Evolutionary conservation across 179 eudicot species (phyloP).

Genomic region (Drosera spatulata): DNA sequence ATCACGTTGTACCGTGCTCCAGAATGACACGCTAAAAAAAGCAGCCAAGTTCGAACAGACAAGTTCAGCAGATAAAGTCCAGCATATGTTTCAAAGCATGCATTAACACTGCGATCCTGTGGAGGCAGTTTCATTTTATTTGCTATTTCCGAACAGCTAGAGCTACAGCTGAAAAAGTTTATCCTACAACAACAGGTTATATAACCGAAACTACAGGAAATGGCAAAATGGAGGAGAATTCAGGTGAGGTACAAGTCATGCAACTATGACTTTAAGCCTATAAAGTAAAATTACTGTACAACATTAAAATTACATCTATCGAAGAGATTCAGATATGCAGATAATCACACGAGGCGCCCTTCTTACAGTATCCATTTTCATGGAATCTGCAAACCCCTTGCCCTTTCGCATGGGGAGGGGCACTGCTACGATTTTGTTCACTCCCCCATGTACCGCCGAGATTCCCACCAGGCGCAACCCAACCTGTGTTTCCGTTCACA

Average conservation of each 20-base stretch:
- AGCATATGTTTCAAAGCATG: too few relatives aligned
- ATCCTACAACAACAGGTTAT: too few relatives aligned
- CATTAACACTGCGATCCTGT: too few relatives aligned
- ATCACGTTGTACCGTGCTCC: too few relatives aligned
- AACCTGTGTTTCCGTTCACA: slow-evolving; percentile 34
- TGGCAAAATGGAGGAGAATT: too few relatives aligned
- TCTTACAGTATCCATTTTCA: slow-evolving; percentile 36
- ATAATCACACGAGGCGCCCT: slow-evolving; percentile 34
- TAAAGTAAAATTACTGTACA: background rate
- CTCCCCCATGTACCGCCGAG: slow-evolving; percentile 28
- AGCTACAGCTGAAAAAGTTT: too few relatives aligned
- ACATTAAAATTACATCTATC: background rate
- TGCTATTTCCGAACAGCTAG: too few relatives aligned
- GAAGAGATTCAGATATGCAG: slow-evolving; percentile 23
- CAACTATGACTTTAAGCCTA: background rate
- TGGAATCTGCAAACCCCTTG: slow-evolving; percentile 29
- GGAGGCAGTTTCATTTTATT: too few relatives aligned
- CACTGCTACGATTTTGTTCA: slow-evolving; percentile 36
- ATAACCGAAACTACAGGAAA: too few relatives aligned
- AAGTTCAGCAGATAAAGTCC: too few relatives aligned
- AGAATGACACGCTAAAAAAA: too few relatives aligned
- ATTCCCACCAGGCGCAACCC: slow-evolving; percentile 42
- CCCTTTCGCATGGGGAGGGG: slow-evolving; percentile 14
- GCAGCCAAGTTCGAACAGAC: too few relatives aligned
- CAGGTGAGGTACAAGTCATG: background rate